Percentiles rank a stretch among this genome's conserved stretches.
Evolutionary conservation across 192 early-diverging fungal genomes (phyloP).

Genomic region (Pilobolus umbonatus): DNA sequence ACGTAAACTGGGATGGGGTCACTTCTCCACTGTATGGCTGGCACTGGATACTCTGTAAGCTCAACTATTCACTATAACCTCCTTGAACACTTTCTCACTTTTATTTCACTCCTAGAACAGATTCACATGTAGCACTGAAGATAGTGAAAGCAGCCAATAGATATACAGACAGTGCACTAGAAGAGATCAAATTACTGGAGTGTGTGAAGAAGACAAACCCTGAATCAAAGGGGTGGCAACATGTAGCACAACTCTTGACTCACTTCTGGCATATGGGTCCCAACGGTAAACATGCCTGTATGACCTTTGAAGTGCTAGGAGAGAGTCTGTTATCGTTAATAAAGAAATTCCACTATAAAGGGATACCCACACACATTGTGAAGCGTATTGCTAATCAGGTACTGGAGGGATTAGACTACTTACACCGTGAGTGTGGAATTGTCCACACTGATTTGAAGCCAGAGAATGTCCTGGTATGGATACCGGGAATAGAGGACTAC

Average conservation of each 20-base stretch:
- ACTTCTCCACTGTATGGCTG: slow-evolving; percentile 98
- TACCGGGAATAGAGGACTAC: slow-evolving; percentile 69
- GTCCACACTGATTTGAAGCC: slow-evolving; percentile 98
- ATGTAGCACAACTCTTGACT: slow-evolving; percentile 83
- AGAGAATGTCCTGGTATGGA: slow-evolving; percentile 90
- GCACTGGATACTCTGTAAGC: slow-evolving; percentile 67
- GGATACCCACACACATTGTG: slow-evolving; percentile 80
- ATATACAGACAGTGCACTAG: slow-evolving; percentile 91
- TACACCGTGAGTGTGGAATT: slow-evolving; percentile 89
- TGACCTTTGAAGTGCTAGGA: slow-evolving; percentile 96
- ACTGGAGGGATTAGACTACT: slow-evolving; percentile 84
- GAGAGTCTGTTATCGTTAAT: slow-evolving; percentile 89
- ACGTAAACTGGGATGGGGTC: slow-evolving; percentile 95
- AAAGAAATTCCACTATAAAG: slow-evolving; percentile 71
- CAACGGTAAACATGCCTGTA: slow-evolving; percentile 84
- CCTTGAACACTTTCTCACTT: neutral
- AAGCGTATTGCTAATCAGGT: slow-evolving; percentile 87
- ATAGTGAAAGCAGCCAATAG: slow-evolving; percentile 91
- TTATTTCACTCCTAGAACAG: slow-evolving; percentile 7
- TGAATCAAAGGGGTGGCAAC: slow-evolving; percentile 45
- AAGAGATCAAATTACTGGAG: slow-evolving; percentile 92
- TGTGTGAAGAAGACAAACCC: slow-evolving; percentile 68
- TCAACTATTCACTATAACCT: neutral
- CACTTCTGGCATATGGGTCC: slow-evolving; percentile 86
- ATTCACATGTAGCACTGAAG: slow-evolving; percentile 89